Percentiles rank a stretch among this genome's conserved stretches.
phyloP scores from a whole-genome alignment of 306 rosid species.

The Styphnolobium japonicum region DNA sequence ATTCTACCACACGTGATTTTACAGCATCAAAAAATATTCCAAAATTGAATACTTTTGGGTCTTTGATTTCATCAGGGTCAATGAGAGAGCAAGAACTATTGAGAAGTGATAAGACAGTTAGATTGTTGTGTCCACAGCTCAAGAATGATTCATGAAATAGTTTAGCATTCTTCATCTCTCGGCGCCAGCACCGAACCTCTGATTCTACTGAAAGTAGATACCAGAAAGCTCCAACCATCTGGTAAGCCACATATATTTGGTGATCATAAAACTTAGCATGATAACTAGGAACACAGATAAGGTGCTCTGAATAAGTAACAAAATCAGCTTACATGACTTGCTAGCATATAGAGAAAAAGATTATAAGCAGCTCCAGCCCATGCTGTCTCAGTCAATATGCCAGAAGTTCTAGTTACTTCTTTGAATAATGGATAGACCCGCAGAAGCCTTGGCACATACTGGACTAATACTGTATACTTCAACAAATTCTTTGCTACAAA shows the following conservation, averaged over 20 bases:
- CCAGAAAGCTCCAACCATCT: conserved; percentile 85
- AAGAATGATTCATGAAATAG: not conserved
- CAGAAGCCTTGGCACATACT: conserved; percentile 69
- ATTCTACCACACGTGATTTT: conserved; percentile 40
- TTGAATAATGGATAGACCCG: conserved; percentile 67
- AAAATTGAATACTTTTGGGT: conserved; percentile 34
- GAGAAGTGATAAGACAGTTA: not conserved
- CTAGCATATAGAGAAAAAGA: conserved; percentile 82
- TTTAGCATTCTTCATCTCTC: not conserved
- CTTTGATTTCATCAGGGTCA: conserved; percentile 34
- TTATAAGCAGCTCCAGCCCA: conserved; percentile 89
- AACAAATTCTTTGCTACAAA: conserved; percentile 43
- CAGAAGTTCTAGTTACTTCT: conserved; percentile 77
- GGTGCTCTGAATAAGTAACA: not conserved
- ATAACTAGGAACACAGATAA: not conserved
- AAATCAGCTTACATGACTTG: conserved; percentile 77
- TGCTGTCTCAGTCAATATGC: conserved; percentile 84
- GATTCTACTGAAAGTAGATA: conserved; percentile 67
- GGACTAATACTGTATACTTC: conserved; percentile 45
- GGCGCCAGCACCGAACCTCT: conserved; percentile 56
- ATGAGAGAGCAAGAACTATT: conserved; percentile 34
- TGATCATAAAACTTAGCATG: conserved; percentile 15
- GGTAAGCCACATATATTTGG: conserved; percentile 17
- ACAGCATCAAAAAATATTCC: conserved; percentile 77
- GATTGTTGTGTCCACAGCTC: conserved; percentile 10